phyloP scores from a whole-genome alignment of 345 rosid species.

The Hibiscus trionum region DNA sequence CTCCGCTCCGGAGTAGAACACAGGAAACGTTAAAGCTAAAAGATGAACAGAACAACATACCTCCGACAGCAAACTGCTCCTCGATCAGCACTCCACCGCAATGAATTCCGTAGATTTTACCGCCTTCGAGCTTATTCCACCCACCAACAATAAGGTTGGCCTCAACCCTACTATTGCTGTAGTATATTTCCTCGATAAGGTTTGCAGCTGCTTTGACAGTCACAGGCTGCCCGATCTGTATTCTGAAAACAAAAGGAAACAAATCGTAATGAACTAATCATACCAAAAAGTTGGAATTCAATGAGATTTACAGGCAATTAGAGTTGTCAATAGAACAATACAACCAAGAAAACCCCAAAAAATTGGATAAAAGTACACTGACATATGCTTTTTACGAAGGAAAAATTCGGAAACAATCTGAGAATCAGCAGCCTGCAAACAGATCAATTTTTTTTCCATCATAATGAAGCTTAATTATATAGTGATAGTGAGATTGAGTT shows the following conservation, averaged over 20 bases:
- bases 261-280: background rate
- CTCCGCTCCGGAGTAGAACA: too few species aligned
- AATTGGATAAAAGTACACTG: constrained; percentile 16
- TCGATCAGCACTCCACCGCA: constrained; percentile 85
- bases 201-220: constrained; percentile 97
- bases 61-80: constrained; percentile 96
- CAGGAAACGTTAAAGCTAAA: background rate
- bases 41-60: constrained; percentile 22
- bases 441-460: background rate
- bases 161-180: constrained; percentile 57
- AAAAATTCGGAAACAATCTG: constrained; percentile 87
- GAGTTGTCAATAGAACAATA: background rate
- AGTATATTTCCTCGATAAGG: constrained; percentile 67
- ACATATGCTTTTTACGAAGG: constrained; percentile 89
- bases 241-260: constrained; percentile 35
- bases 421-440: constrained; percentile 93
- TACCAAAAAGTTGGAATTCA: background rate
- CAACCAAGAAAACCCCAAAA: background rate
- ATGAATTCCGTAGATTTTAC: constrained; percentile 89
- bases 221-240: constrained; percentile 88
- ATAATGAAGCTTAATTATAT: background rate
- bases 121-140: constrained; percentile 95
- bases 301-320: too few species aligned
- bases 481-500: background rate
- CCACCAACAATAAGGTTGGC: constrained; percentile 78